phyloP scores from a whole-genome alignment of 176 grass and related monocot genomes.

The Triticum turgidum region DNA sequence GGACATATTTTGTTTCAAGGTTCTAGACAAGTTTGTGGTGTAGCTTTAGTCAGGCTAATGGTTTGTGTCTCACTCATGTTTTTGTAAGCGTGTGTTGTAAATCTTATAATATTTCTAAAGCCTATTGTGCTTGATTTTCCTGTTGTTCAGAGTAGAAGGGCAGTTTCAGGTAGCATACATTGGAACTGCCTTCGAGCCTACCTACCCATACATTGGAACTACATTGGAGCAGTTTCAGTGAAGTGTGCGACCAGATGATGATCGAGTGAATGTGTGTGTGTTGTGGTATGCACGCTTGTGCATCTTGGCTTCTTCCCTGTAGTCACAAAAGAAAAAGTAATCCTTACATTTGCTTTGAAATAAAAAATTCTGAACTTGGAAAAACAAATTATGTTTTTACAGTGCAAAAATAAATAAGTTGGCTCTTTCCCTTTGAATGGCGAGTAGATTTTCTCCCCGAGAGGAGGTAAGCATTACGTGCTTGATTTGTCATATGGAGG shows the following conservation, averaged over 20 bases:
- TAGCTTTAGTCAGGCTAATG: not conserved
- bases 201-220: too few species aligned
- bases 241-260: not conserved
- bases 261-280: not conserved
- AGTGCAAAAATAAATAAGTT: too few species aligned
- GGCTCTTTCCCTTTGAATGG: too few species aligned
- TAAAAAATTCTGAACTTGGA: not conserved
- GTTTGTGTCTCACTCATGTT: not conserved
- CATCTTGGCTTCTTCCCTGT: too few species aligned
- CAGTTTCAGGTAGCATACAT: not conserved
- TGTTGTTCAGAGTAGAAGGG: not conserved
- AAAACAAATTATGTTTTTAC: not conserved
- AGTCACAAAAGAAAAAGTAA: not conserved
- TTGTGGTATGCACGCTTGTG: too few species aligned
- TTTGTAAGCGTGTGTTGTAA: not conserved
- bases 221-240: not conserved
- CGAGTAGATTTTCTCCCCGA: too few species aligned
- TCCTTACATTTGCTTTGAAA: not conserved
- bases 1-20: too few species aligned
- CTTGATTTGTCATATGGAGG: not conserved
- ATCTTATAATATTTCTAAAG: not conserved
- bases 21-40: not conserved
- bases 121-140: not conserved
- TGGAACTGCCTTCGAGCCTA: not conserved
- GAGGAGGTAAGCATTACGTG: not conserved